Evolutionary conservation across 768 basidiomycete species (phyloP), one percentile per base, ranked within the genome.

Genomic region (Boletus eberwhitei): DNA sequence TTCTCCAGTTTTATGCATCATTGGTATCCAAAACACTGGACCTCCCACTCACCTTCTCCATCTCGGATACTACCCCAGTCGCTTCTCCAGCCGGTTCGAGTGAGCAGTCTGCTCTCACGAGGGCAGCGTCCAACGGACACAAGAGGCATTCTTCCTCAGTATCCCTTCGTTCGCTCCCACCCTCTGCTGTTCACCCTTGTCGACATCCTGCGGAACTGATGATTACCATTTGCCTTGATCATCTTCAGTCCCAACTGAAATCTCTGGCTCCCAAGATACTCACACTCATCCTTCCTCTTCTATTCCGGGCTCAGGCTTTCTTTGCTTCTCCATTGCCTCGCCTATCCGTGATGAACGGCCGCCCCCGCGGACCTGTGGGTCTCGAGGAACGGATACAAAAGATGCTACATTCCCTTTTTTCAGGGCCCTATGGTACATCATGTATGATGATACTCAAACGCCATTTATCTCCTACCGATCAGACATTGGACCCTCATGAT

Each of bases 281-380:
- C 35, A 65, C 71, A 13, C 61, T 71, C 35, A 82, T 90, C 49
- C 74, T 90, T n/a, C 85, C 87, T 0, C 74, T 87, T 34, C 79
- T 92, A n/a, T 87, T 90, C 63, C 83, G 86, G 17, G 80, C 79
- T 21, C 76, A 88, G 22, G 82, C 85, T 1, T 84, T 81, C 60
- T 87, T 81, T 63, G 75, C 82, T 4, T 78, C 82, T 3, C 82
- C 87, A 2, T 78, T 92, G 16, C 86, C 89, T 38, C 81, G 86
- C 8, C 71, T 92, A 11, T 82, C 86, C 6, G 74, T 89, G 39
- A 74, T 74, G 47, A 66, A 66, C 55, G 66, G 78, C 36, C 64
- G 70, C 22, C 62, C 66, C 3, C 73, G 67, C 5, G 64, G 63
- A 16, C 64, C 65, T 35, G 66, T 63, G 31, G 68, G 66, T 31